Evolutionary conservation across 164 flowering plant species (phyloP).

Genomic region (Kalanchoe fedtschenkoi): DNA sequence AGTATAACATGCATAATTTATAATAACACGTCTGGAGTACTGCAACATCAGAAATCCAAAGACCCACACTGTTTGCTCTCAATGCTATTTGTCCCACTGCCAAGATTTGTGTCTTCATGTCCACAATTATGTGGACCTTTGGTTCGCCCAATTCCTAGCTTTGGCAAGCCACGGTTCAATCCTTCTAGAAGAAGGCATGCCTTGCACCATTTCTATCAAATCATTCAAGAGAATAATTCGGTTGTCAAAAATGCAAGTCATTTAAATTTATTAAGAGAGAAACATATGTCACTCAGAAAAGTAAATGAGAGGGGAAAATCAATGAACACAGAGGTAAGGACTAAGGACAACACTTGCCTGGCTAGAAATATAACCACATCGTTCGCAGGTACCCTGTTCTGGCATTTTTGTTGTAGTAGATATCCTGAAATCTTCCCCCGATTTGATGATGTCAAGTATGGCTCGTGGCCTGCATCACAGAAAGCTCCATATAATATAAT

Average conservation of each 20-base stretch:
- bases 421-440: conserved; percentile 88
- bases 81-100: conserved; percentile 24
- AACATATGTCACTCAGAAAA: neutral
- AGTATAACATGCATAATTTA: no score
- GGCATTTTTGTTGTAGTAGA: conserved; percentile 88
- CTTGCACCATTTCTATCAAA: conserved; percentile 92
- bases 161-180: conserved; percentile 86
- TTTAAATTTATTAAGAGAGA: neutral
- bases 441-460: conserved; percentile 81
- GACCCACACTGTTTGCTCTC: conserved; percentile 73
- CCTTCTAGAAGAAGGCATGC: conserved; percentile 92
- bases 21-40: neutral
- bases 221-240: neutral
- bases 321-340: no score
- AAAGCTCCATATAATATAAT: neutral
- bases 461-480: conserved; percentile 70
- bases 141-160: conserved; percentile 75
- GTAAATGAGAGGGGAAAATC: neutral
- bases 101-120: conserved; percentile 20
- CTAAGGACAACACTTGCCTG: conserved; percentile 53
- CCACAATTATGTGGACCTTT: conserved; percentile 29
- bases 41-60: conserved; percentile 43
- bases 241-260: neutral
- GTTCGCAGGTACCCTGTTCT: conserved; percentile 92
- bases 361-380: conserved; percentile 95